A percentile compares a stretch with the other conserved stretches of the same genome.
Evolutionary conservation across 176 grass and related monocot genomes (phyloP).

Genomic region (Saccharum spontaneum): DNA sequence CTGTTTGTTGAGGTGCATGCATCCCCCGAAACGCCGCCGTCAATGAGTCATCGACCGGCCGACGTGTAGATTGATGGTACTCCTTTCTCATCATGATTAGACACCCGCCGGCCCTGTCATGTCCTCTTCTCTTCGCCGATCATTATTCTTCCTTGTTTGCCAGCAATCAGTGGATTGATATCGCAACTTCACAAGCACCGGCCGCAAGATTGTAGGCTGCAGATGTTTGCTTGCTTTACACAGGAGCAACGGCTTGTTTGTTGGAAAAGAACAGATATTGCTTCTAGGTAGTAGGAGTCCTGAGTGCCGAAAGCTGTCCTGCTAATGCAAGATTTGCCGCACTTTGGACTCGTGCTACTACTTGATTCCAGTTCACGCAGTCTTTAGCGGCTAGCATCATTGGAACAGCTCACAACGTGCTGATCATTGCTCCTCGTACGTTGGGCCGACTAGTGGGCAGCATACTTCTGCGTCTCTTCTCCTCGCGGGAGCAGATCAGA

Average conservation of each 20-base stretch:
- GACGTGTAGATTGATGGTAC: background rate
- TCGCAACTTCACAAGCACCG: background rate
- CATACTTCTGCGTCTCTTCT: background rate
- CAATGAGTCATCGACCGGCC: background rate
- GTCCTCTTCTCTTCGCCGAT: background rate
- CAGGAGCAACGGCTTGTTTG: background rate
- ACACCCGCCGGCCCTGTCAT: background rate
- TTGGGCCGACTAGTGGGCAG: background rate
- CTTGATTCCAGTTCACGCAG: background rate
- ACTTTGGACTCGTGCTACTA: background rate
- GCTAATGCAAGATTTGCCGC: constrained; percentile 23
- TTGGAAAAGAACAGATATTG: background rate
- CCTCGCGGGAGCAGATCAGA: background rate
- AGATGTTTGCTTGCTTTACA: background rate
- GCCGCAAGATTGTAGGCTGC: background rate
- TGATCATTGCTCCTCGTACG: background rate
- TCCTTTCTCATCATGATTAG: background rate
- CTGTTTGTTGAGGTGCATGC: background rate
- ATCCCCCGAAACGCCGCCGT: background rate
- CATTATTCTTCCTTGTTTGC: background rate
- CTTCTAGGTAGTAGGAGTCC: background rate
- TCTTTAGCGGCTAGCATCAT: background rate
- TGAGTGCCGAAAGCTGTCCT: constrained; percentile 20
- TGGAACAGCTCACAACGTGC: background rate
- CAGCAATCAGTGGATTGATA: too few species aligned